A percentile compares a stretch with the other conserved stretches of the same genome.
These are phyloP conservation scores for Yamadazyma laniorum DNA, from an alignment of 805 yeast species.

Conservation along the genomic window DNA sequence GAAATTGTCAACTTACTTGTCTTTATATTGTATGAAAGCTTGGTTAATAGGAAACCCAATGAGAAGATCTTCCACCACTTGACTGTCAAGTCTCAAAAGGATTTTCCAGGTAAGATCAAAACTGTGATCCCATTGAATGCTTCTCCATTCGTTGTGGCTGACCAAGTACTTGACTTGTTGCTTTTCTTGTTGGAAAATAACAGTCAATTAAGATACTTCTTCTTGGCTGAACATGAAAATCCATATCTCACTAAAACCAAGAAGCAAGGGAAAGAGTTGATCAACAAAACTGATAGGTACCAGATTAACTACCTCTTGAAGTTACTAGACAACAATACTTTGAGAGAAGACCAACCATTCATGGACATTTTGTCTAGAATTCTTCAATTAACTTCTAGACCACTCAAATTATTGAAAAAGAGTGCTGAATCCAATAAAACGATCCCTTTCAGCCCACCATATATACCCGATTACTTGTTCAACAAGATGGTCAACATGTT, in stretches of 20 bases:
- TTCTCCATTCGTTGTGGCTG: conserved; percentile 69
- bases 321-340: conserved; percentile 59
- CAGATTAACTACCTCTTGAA: conserved; percentile 71
- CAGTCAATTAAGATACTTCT: conserved; percentile 65
- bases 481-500: conserved; percentile 63
- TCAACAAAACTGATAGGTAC: conserved; percentile 40
- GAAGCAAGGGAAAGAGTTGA: conserved; percentile 29
- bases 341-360: conserved; percentile 68
- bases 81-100: conserved; percentile 39
- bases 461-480: conserved; percentile 61
- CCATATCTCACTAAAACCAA: conserved; percentile 35
- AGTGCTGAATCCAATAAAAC: conserved; percentile 19
- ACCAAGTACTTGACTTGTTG: conserved; percentile 72
- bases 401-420: conserved; percentile 55
- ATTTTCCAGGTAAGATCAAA: conserved; percentile 1
- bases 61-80: conserved; percentile 62
- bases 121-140: conserved; percentile 52
- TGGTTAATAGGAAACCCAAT: conserved; percentile 54
- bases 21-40: conserved; percentile 74
- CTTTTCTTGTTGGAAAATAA: conserved; percentile 69
- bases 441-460: conserved; percentile 49
- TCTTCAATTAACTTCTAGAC: conserved; percentile 73
- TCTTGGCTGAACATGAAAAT: conserved; percentile 71
- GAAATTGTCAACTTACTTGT: conserved; percentile 71
- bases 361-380: conserved; percentile 77